Percentiles rank a stretch among this genome's conserved stretches.
These are phyloP conservation scores for Aspergillus sp. DNA, from an alignment of 2,329 filamentous ascomycete species.

Conservation along the genomic window DNA sequence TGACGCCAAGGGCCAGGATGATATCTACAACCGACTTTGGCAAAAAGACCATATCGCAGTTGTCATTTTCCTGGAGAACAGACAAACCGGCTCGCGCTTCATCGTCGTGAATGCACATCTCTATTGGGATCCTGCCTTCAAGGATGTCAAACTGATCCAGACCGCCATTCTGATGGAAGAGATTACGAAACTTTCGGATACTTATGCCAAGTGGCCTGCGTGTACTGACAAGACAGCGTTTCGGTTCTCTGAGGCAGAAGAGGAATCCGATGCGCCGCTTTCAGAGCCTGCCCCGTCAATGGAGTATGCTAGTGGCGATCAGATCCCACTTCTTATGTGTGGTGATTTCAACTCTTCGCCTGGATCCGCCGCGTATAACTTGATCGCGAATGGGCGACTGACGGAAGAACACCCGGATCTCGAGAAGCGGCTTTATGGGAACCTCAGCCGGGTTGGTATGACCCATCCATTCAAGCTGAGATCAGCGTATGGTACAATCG, in stretches of 20 bases:
- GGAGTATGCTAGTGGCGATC: slow-evolving; percentile 76
- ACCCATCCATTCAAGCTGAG: slow-evolving; percentile 90
- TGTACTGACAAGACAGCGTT: slow-evolving; percentile 68
- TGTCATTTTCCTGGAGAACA: slow-evolving; percentile 86
- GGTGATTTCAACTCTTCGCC: slow-evolving; percentile 92
- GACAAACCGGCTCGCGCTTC: slow-evolving; percentile 78
- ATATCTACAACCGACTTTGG: slow-evolving; percentile 98
- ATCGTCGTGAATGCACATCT: slow-evolving; percentile 93
- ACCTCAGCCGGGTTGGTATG: slow-evolving; percentile 86
- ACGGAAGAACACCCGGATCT: slow-evolving; percentile 74
- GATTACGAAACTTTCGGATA: slow-evolving; percentile 76
- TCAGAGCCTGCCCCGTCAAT: slow-evolving; percentile 68
- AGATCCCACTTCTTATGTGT: slow-evolving; percentile 85
- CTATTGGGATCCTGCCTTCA: slow-evolving; percentile 85
- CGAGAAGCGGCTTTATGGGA: slow-evolving; percentile 75
- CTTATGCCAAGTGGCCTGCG: slow-evolving; percentile 71
- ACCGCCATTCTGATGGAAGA: slow-evolving; percentile 93
- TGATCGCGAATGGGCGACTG: slow-evolving; percentile 74
- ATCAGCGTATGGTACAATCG: slow-evolving; percentile 78
- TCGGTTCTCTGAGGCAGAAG: slow-evolving; percentile 46
- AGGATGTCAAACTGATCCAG: slow-evolving; percentile 94
- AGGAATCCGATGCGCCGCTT: slow-evolving; percentile 38
- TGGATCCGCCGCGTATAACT: slow-evolving; percentile 83
- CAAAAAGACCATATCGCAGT: slow-evolving; percentile 95
- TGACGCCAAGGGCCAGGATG: slow-evolving; percentile 94